These are phyloP conservation scores for Globisporangium emineosum DNA, from an alignment of 352 stramenopile genomes.

Conservation along the genomic window DNA sequence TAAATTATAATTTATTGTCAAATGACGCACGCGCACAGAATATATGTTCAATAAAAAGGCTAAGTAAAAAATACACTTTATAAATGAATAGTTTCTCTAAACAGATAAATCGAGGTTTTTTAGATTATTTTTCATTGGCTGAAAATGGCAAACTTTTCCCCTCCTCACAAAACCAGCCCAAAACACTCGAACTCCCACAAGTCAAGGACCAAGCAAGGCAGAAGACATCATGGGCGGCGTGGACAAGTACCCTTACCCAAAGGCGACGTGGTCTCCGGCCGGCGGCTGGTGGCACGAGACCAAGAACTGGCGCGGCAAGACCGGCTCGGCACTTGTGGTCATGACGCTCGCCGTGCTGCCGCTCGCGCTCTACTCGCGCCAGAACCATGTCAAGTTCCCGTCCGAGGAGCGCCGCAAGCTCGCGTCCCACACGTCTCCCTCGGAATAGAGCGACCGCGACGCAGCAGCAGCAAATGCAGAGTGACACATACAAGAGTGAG, in stretches of 20 bases:
- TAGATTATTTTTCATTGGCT: too few species aligned
- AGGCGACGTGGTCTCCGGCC: conserved; percentile 84
- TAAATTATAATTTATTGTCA: too few species aligned
- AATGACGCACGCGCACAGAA: too few species aligned
- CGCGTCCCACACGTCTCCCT: conserved; percentile 16
- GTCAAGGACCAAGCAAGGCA: conserved; percentile 9
- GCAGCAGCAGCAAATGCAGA: background rate
- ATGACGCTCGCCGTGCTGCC: conserved; percentile 47
- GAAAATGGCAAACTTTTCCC: too few species aligned
- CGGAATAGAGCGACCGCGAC: conserved; percentile 4
- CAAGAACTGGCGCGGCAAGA: conserved; percentile 82
- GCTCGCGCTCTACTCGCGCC: conserved; percentile 58
- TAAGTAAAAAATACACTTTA: too few species aligned
- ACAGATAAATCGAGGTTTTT: too few species aligned
- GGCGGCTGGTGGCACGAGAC: conserved; percentile 85
- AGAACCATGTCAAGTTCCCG: conserved; percentile 71
- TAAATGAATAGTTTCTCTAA: too few species aligned
- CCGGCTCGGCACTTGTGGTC: conserved; percentile 49
- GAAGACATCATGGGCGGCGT: conserved; percentile 64
- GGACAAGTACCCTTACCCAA: conserved; percentile 83
- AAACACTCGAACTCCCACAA: too few species aligned
- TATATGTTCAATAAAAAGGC: too few species aligned
- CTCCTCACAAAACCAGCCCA: too few species aligned
- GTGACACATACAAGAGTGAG: background rate
- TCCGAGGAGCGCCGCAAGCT: conserved; percentile 65